phyloP scores from a whole-genome alignment of 305 asterid species.

The Rubia peregrina region DNA sequence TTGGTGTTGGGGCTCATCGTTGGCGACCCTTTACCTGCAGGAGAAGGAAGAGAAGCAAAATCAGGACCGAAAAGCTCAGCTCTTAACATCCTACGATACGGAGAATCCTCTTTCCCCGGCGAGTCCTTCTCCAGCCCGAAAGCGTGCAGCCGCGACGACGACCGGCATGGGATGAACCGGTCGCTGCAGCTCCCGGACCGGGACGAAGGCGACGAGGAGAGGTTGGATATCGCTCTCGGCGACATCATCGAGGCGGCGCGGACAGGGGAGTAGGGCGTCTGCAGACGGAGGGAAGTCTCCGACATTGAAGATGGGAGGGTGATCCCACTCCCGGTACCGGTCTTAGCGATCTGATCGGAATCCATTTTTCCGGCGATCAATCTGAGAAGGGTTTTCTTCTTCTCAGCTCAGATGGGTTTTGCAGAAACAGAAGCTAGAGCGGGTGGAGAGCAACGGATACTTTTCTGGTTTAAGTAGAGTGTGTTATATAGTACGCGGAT shows the following conservation, averaged over 20 bases:
- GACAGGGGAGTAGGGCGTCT: slow-evolving; percentile 34
- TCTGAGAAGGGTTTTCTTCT: slow-evolving; percentile 22
- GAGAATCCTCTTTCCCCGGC: slow-evolving; percentile 74
- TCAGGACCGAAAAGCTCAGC: slow-evolving; percentile 92
- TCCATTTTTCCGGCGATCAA: slow-evolving; percentile 41
- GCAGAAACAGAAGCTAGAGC: not conserved
- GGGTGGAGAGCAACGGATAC: slow-evolving; percentile 22
- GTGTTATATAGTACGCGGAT: not conserved
- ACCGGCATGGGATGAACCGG: slow-evolving; percentile 94
- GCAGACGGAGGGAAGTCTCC: slow-evolving; percentile 56
- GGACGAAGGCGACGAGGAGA: slow-evolving; percentile 71
- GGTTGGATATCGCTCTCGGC: slow-evolving; percentile 79
- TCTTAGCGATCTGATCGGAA: slow-evolving; percentile 45
- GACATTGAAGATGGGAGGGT: slow-evolving; percentile 82
- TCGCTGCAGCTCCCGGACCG: slow-evolving; percentile 73
- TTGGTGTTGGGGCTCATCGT: slow-evolving; percentile 69
- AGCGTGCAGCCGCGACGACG: slow-evolving; percentile 90
- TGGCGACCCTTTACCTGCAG: slow-evolving; percentile 76
- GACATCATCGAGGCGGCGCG: slow-evolving; percentile 54
- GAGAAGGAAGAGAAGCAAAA: slow-evolving; percentile 64
- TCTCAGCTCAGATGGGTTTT: too few species aligned
- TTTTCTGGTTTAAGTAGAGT: slow-evolving; percentile 4
- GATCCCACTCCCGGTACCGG: slow-evolving; percentile 47
- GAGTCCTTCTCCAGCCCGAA: slow-evolving; percentile 85
- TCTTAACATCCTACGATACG: slow-evolving; percentile 72